phyloP scores from a whole-genome alignment of 164 flowering plant genomes.

The Nelumbo lutea region DNA sequence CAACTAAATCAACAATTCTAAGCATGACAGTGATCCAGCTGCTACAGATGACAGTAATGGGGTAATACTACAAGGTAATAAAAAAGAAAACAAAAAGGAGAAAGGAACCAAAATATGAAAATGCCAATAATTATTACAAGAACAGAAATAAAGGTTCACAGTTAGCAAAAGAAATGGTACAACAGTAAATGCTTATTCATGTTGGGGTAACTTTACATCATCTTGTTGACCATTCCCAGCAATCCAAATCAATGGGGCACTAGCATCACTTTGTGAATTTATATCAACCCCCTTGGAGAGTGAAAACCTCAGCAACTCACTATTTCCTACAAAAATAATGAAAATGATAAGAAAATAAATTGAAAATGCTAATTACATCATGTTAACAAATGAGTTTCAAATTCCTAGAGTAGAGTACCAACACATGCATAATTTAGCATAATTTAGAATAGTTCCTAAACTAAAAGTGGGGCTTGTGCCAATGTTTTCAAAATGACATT shows the following conservation, averaged over 20 bases:
- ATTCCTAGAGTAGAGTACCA: no score
- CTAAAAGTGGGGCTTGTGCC: no score
- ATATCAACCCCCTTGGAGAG: slow-evolving; percentile 59
- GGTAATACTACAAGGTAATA: slow-evolving; percentile 71
- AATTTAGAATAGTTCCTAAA: no score
- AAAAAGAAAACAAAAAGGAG: not conserved
- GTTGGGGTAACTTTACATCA: slow-evolving; percentile 52
- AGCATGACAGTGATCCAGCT: slow-evolving; percentile 72
- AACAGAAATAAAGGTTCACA: not conserved
- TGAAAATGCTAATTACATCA: not conserved
- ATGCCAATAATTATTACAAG: not conserved
- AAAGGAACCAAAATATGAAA: not conserved
- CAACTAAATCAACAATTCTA: slow-evolving; percentile 83
- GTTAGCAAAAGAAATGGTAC: not conserved
- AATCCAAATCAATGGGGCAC: slow-evolving; percentile 89
- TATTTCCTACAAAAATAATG: slow-evolving; percentile 46
- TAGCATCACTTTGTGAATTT: slow-evolving; percentile 85
- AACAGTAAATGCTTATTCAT: not conserved
- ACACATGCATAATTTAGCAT: no score
- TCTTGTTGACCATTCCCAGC: slow-evolving; percentile 83
- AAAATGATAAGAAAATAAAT: not conserved
- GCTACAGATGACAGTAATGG: slow-evolving; percentile 88
- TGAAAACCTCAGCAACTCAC: slow-evolving; percentile 54
- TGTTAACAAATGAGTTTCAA: not conserved
- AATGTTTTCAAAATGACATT: no score